Evolutionary conservation across 345 rosid species (phyloP).

Genomic region (Hirschfeldia incana): DNA sequence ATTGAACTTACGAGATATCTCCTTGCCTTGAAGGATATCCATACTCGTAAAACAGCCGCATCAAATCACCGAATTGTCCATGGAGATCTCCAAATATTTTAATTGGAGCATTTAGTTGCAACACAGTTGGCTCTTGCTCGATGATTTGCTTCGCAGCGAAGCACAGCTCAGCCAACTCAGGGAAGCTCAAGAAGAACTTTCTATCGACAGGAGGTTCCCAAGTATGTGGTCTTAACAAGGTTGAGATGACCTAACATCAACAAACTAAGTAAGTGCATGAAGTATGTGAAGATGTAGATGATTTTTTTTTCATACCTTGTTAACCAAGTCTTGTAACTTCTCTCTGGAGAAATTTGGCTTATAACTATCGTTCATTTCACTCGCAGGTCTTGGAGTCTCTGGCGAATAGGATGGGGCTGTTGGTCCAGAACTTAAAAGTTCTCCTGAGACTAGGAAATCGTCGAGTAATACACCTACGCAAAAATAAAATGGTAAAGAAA

Average conservation of each 20-base stretch:
- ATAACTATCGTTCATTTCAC: not conserved
- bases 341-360: not conserved
- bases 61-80: conserved; percentile 81
- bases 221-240: conserved; percentile 69
- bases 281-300: not conserved
- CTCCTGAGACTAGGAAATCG: conserved; percentile 68
- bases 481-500: not conserved
- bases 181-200: conserved; percentile 68
- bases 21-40: conserved; percentile 81
- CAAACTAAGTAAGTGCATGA: not conserved
- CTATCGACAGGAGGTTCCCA: conserved; percentile 75
- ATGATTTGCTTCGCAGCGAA: conserved; percentile 63
- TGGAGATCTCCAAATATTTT: conserved; percentile 90
- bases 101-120: conserved; percentile 73
- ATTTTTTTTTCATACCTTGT: conserved; percentile 49
- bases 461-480: conserved; percentile 60
- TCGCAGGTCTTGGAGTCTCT: too few species aligned
- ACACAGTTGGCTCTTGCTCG: conserved; percentile 75
- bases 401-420: conserved; percentile 35
- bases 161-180: conserved; percentile 76
- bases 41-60: conserved; percentile 76
- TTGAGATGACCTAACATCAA: conserved; percentile 62
- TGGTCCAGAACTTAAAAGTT: conserved; percentile 44
- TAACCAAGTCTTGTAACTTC: conserved; percentile 60
- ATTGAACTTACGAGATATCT: conserved; percentile 42